A percentile compares a stretch with the other conserved stretches of the same genome.
Conservation (phyloP, 2,329 filamentous ascomycete genomes). For the Cladophialophora carrionii region DNA sequence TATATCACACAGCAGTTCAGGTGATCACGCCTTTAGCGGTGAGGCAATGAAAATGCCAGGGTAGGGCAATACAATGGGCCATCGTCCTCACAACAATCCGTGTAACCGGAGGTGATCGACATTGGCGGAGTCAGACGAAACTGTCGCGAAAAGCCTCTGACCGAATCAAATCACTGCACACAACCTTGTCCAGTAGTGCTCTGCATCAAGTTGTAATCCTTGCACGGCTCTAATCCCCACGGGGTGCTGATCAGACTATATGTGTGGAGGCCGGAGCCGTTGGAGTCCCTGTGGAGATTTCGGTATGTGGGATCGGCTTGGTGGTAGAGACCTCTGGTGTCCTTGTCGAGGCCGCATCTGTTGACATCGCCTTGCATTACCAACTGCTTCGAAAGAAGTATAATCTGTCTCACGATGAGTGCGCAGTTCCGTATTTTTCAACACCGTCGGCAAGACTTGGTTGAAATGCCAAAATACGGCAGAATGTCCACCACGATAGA, state of each 20-base stretch:
- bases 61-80: not conserved
- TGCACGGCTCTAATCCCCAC: not conserved
- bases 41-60: not conserved
- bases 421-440: not conserved
- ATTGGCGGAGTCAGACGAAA: not conserved
- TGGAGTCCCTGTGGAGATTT: not conserved
- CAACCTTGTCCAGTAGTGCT: not conserved
- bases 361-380: not conserved
- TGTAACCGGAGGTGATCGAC: not conserved
- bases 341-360: not conserved
- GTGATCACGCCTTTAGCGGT: not conserved
- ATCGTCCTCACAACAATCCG: not conserved
- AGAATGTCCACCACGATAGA: not conserved
- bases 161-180: not conserved
- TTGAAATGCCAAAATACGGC: not conserved
- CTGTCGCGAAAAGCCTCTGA: not conserved
- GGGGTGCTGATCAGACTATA: not conserved
- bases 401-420: not conserved
- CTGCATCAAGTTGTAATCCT: not conserved
- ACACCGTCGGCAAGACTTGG: not conserved
- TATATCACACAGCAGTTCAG: not conserved
- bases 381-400: too few species aligned
- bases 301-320: too few species aligned
- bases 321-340: not conserved
- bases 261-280: not conserved